Conservation (phyloP, 805 yeast species). For the Monosporozyma yasuniensis region DNA sequence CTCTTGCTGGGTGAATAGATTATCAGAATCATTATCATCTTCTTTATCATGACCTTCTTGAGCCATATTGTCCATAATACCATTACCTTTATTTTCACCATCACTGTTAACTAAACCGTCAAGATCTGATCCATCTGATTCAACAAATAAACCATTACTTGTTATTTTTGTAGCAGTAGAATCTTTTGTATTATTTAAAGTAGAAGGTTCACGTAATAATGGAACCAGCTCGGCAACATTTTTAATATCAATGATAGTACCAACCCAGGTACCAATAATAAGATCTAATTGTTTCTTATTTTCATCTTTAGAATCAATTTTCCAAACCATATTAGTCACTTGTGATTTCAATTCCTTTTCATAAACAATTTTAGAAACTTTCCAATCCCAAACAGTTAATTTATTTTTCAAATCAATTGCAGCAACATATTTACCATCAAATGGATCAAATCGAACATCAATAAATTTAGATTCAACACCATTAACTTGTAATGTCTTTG, state of each 20-base stretch:
- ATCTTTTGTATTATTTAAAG: background rate
- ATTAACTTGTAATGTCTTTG: constrained; percentile 17
- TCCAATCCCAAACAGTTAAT: constrained; percentile 49
- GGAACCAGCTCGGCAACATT: constrained; percentile 17
- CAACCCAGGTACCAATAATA: constrained; percentile 32
- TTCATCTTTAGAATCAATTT: constrained; percentile 9
- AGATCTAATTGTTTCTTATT: constrained; percentile 20
- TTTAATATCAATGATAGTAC: constrained; percentile 32
- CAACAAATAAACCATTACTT: constrained; percentile 23
- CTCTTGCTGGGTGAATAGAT: constrained; percentile 21
- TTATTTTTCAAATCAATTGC: constrained; percentile 44
- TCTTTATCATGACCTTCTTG: background rate
- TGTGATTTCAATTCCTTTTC: constrained; percentile 24
- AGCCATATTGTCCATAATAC: background rate
- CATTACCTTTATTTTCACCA: background rate
- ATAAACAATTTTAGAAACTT: constrained; percentile 28
- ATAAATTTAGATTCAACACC: constrained; percentile 29
- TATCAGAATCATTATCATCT: constrained; percentile 9
- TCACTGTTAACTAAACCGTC: constrained; percentile 4
- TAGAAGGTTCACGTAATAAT: background rate
- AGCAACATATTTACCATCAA: constrained; percentile 50
- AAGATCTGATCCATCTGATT: constrained; percentile 27
- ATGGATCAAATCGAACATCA: constrained; percentile 51
- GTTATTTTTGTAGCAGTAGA: constrained; percentile 4
- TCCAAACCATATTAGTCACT: constrained; percentile 32